Base-by-base conservation (phyloP, 306 rosid species). In the Pyrus betulifolia region DNA sequence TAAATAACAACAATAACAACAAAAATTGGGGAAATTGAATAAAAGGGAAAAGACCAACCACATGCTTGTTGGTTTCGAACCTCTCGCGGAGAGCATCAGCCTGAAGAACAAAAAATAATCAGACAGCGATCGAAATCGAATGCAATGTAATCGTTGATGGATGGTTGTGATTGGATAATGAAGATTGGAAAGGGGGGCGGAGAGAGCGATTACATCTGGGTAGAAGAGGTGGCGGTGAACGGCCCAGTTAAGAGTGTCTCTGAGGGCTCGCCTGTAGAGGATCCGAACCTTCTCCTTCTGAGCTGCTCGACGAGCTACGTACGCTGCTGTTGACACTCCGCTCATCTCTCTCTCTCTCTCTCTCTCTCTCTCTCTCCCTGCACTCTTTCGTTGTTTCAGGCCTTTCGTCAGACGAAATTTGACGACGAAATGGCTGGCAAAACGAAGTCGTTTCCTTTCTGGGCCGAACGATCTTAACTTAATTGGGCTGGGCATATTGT, bases 181-280 rank as follows among this genome's bases (percentile, higher is more conserved):
- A 28, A 49, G 30, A 74, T 15, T n/a, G 35, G 30, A 35, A 44
- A 38, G n/a, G 4, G 73, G 70, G 23, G 49, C 27, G 23, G 2
- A 4, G 35, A 30, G 40, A 23, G n/a, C 9, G 15, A 8, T 13
- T 75, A 95, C 99, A 78, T 95, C 99, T 49, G 72, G 82, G 82
- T 95, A 95, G 82, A 95, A 95, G 83, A 95, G 91, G 86, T 89
- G 97, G 84, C 99, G 97, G 87, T 95, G 99, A 9, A 95, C 99
- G 42, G 97, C 99, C 97, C 97, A 95, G 67, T 89, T 95, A 81
- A 95, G 99, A 72, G 97, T 87, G 72, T 92, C 97, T 82, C 88
- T 90, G 80, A 95, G 99, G 69, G 99, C 97, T 4, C 90, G 87
- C 33, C 97, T 85, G 86, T 95, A 95, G 38, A 95, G 90, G 88